Base-by-base conservation (phyloP, 2,329 filamentous ascomycete species). In the Colletotrichum trifolii region DNA sequence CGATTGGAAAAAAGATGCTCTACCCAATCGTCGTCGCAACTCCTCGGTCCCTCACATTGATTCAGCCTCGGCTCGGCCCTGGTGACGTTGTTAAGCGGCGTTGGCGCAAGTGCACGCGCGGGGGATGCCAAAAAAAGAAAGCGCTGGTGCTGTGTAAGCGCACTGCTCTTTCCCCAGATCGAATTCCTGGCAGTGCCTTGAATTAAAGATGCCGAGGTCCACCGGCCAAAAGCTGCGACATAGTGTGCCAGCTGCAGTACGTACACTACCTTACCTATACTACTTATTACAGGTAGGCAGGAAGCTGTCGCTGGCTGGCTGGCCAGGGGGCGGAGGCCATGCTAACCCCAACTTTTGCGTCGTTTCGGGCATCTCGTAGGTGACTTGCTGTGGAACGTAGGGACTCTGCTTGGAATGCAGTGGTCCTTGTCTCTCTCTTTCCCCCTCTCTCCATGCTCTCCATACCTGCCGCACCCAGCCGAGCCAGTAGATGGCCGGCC, bases 141-240 rank as follows among this genome's bases (percentile, higher is more conserved):
- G 46, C 46, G 35, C 48, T 2, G 38, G 9, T 40, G 6, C 43
- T 60, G 39, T 15, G 46, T 40, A 48, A 60, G 55, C 55, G 39
- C 7, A 38, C 8, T 38, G 33, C 54, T 36, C 25, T n/a, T 25
- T 13, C 47, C 39, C 48, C 39, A 25, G 35, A 35, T 47, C 17
- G 39, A 17, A 50, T 40, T 33, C 46, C 61, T 53, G 40, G 33
- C 25, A 62, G 40, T 47, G 25, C 25, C 25, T 25, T 25, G 25
- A 25, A 5, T 25, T 5, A 25, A 47, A 64, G 48, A 65, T 67
- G 67, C 67, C 67, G 67, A 68, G 67, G 67, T 68, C 60, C 67
- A 66, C 57, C 53, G 62, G 50, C 47, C 40, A 53, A 47, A 34
- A 38, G 42, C 50, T 36, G 12, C 13, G 45, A n/a, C n/a, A n/a